Evolutionary conservation across 805 yeast species (phyloP).

Genomic region (Myxozyma vanderwaltii): DNA sequence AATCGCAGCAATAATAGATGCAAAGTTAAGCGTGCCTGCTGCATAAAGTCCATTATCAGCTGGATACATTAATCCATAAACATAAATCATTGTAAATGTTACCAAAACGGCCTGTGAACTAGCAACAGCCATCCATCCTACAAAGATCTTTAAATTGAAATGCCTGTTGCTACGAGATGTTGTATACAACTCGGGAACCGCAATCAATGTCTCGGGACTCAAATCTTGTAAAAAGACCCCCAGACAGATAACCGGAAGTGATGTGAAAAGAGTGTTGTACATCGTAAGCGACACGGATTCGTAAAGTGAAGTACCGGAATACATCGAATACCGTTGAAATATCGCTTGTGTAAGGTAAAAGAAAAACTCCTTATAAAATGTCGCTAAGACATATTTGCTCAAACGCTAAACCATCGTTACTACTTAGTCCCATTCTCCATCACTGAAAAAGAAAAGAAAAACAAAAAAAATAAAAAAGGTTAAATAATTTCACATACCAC

Average conservation of each 20-base stretch:
- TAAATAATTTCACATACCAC: slow-evolving; percentile 42
- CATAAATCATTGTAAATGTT: slow-evolving; percentile 63
- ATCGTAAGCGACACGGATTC: slow-evolving; percentile 96
- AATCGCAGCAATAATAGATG: slow-evolving; percentile 70
- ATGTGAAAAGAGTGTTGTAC: slow-evolving; percentile 95
- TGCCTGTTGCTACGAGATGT: slow-evolving; percentile 59
- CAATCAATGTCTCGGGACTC: slow-evolving; percentile 80
- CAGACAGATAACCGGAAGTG: slow-evolving; percentile 83
- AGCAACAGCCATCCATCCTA: slow-evolving; percentile 78
- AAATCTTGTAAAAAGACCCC: slow-evolving; percentile 97
- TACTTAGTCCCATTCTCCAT: not conserved
- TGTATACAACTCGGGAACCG: slow-evolving; percentile 84
- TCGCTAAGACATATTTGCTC: slow-evolving; percentile 84
- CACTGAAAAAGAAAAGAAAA: too few species aligned
- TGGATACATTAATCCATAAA: slow-evolving; percentile 70
- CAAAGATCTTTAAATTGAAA: slow-evolving; percentile 69
- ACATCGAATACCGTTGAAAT: slow-evolving; percentile 81
- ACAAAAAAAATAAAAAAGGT: not conserved
- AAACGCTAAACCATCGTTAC: slow-evolving; percentile 53
- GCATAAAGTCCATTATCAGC: slow-evolving; percentile 80
- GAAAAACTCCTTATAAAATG: slow-evolving; percentile 90
- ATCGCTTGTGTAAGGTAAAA: slow-evolving; percentile 87
- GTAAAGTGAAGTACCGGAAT: slow-evolving; percentile 89
- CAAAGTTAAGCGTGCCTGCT: slow-evolving; percentile 72
- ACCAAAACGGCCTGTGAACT: slow-evolving; percentile 70